A percentile compares a stretch with the other conserved stretches of the same genome.
These are phyloP conservation scores for Annulohypoxylon bovei DNA, from an alignment of 495 filamentous ascomycete species.

Conservation along the genomic window DNA sequence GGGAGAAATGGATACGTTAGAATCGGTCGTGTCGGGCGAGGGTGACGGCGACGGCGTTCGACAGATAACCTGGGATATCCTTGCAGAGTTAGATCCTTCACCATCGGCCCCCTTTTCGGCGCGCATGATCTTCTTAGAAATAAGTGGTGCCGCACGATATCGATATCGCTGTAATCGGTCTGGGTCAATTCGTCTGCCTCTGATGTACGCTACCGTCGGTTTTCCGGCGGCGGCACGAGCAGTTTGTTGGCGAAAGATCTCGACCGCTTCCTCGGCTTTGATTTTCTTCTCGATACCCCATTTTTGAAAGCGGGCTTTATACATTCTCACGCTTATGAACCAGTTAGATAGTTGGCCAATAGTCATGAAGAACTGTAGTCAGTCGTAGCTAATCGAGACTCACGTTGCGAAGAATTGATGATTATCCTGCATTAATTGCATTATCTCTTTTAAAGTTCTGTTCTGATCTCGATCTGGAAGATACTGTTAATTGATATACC, in stretches of 20 bases:
- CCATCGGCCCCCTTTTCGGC: constrained; percentile 31
- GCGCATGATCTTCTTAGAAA: constrained; percentile 41
- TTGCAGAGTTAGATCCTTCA: neutral
- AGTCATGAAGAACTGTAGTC: neutral
- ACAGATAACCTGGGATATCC: constrained; percentile 44
- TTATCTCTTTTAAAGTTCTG: constrained; percentile 53
- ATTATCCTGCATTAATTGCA: constrained; percentile 52
- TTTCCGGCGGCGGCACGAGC: constrained; percentile 48
- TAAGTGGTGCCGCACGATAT: constrained; percentile 43
- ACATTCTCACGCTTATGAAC: constrained; percentile 53
- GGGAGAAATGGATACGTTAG: constrained; percentile 35
- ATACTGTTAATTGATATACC: constrained; percentile 5
- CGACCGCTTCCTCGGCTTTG: constrained; percentile 50
- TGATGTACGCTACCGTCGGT: constrained; percentile 46
- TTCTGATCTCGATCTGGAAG: constrained; percentile 49
- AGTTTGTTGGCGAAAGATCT: constrained; percentile 49
- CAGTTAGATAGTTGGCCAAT: constrained; percentile 1
- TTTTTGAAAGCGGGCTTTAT: constrained; percentile 55
- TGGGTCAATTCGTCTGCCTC: constrained; percentile 47
- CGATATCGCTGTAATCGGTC: constrained; percentile 51
- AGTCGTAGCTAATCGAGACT: constrained; percentile 21
- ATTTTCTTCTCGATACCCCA: constrained; percentile 59
- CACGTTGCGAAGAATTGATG: constrained; percentile 55
- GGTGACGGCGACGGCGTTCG: constrained; percentile 47
- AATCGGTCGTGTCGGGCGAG: constrained; percentile 35